Conservation (phyloP, 257 asterid genomes). For the Solanum neorickii region DNA sequence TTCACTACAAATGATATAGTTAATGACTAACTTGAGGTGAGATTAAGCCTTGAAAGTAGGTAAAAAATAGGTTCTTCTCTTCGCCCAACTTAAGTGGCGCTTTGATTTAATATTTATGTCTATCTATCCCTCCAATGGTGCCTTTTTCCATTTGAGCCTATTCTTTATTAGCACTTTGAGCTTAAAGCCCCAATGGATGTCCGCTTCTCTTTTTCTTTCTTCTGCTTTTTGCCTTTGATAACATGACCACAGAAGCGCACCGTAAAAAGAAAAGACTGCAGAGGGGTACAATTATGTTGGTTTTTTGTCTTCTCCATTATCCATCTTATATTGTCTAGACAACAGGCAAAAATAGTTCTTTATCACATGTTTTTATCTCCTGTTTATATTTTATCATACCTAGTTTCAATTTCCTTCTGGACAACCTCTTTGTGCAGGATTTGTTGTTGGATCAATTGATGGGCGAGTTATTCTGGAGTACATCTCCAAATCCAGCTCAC, state of each 20-base stretch:
- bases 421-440: constrained; percentile 40
- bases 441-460: constrained; percentile 67
- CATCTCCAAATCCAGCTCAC: constrained; percentile 26
- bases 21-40: background rate
- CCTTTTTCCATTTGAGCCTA: background rate
- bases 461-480: constrained; percentile 75
- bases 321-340: background rate
- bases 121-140: background rate
- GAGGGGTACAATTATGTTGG: background rate
- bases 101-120: background rate
- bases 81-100: background rate
- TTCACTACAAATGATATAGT: background rate
- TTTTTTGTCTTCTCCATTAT: background rate
- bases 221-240: background rate
- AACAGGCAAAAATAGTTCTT: background rate
- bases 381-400: background rate
- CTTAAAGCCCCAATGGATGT: background rate
- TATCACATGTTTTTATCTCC: background rate
- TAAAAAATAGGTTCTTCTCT: background rate
- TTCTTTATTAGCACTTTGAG: background rate
- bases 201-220: background rate
- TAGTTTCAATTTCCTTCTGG: background rate
- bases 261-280: background rate
- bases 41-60: background rate
- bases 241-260: background rate